Evolutionary conservation across 257 asterid species (phyloP), one percentile per base, ranked within the genome.

Genomic region (Thymus mandschuricus): DNA sequence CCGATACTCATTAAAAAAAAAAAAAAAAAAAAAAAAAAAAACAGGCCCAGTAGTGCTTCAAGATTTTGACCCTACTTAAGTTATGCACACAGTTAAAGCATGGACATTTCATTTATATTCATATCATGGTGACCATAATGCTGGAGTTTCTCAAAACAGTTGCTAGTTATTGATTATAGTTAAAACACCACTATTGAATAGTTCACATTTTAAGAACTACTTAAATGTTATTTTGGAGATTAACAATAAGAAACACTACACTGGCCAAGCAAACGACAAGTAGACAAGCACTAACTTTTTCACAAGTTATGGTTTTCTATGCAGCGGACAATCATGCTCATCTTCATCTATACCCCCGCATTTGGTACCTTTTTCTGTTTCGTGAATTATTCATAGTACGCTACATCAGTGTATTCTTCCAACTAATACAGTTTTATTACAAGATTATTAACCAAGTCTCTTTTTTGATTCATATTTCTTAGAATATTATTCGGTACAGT

Each of bases 61-160:
- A 61, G 40, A 48, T 74, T 33, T 74, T 30, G 52, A 35, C 69
- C 51, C 61, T 60, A 21, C 38, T 60, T n/a, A 4, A 60, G 8
- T 49, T 10, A 45, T 35, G 40, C 41, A 38, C 41, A 7, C 6
- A 4, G 41, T 38, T 38, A 38, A 38, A 38, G 41, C 7, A 38
- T 38, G 41, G 41, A 38, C 41, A 38, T 38, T 38, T 38, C 2
- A 38, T 38, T 38, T 38, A 38, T 38, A 38, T 58, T 3, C 63
- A 35, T 60, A 65, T 38, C 30, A 12, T 41, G 38, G 74, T 69
- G 58, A 65, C 34, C 13, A 44, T 65, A 56, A 35, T 59, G 34
- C 50, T 34, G 57, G 51, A 56, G 45, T 46, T 74, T 31, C 13
- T 67, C 57, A 13, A 15, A 75, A 38, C 48, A 69, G 70, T 13